Evolutionary conservation across 2,329 filamentous ascomycete genomes (phyloP), one percentile per base, ranked within the genome.

Genomic region (Cladosporium sp.): DNA sequence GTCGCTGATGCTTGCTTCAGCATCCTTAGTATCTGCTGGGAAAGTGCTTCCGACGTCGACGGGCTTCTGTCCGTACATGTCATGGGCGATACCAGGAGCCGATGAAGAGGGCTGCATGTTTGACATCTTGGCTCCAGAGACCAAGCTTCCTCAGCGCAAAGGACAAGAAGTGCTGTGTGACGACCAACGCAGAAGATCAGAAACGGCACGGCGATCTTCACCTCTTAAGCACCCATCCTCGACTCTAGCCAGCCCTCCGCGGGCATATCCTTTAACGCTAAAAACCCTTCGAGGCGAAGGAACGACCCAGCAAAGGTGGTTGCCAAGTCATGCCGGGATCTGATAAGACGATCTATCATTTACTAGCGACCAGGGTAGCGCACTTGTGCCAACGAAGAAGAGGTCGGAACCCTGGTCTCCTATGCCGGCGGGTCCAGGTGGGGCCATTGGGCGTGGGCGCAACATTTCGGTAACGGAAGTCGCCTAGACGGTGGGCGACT

Each of bases 281-380:
- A 40, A 40, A 49, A 20, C 54, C 34, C 34, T 56, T 49, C 14
- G 19, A 49, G 19, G 37, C 54, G 42, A 56, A 56, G 54, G 42
- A 56, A 17, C 14, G 42, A 17, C 17, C 42, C 43, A 56, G 43
- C 20, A 37, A 38, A 39, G 40, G 42, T 42, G 17, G 30, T 56
- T 30, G 54, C 54, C 54, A 56, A 56, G 28, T 28, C 30, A 49
- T 47, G 34, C 54, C 54, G 47, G 42, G 54, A 56, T 56, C 54
- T 56, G 54, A 56, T 56, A 56, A 56, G 54, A 56, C 17, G 34
- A 56, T 45, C 54, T 39, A 49, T 56, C 42, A 34, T 11, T 49
- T 39, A 12, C 40, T n/a, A 37, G 25, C 36, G 25, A 54, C 19
- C 8, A 11, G 25, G 38, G 25, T 15, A 5, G 8, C 19, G 30